These are phyloP conservation scores for Diaporthe velutina DNA, from an alignment of 2,329 filamentous ascomycete species.

Conservation along the genomic window DNA sequence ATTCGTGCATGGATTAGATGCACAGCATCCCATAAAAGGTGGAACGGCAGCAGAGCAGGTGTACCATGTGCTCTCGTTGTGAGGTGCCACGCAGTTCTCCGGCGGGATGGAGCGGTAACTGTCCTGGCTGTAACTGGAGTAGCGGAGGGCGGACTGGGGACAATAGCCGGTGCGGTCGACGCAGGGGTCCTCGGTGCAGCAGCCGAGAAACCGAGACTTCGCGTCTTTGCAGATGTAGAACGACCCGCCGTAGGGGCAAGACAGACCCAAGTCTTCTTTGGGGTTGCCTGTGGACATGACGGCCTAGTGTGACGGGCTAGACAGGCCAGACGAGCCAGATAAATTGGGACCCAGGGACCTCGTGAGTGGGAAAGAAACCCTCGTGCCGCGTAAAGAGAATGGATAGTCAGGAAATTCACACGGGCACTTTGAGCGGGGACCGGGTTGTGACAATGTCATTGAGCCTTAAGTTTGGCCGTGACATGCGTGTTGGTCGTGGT, in stretches of 20 bases:
- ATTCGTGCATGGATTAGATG: slow-evolving; percentile 48
- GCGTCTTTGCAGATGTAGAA: slow-evolving; percentile 54
- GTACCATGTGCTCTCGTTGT: slow-evolving; percentile 49
- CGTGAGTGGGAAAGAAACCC: not conserved
- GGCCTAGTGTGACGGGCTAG: not conserved
- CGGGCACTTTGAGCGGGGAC: not conserved
- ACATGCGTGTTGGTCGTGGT: not conserved
- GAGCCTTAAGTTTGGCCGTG: not conserved
- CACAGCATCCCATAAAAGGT: slow-evolving; percentile 57
- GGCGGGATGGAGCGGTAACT: slow-evolving; percentile 46
- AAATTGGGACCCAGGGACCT: not conserved
- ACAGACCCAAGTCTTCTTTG: slow-evolving; percentile 32
- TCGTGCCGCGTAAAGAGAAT: not conserved
- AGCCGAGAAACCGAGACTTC: slow-evolving; percentile 53
- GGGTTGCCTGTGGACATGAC: not conserved
- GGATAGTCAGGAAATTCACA: not conserved
- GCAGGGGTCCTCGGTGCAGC: slow-evolving; percentile 54
- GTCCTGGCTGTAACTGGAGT: slow-evolving; percentile 47
- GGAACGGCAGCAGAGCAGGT: slow-evolving; percentile 47
- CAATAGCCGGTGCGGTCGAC: slow-evolving; percentile 49
- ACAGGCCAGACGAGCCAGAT: not conserved
- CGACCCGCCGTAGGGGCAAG: slow-evolving; percentile 47
- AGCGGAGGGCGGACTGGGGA: slow-evolving; percentile 46
- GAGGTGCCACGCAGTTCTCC: slow-evolving; percentile 48
- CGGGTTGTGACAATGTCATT: slow-evolving; percentile 18